Conservation (phyloP, 2,329 filamentous ascomycete genomes). For the Fonsecaea pedrosoi region DNA sequence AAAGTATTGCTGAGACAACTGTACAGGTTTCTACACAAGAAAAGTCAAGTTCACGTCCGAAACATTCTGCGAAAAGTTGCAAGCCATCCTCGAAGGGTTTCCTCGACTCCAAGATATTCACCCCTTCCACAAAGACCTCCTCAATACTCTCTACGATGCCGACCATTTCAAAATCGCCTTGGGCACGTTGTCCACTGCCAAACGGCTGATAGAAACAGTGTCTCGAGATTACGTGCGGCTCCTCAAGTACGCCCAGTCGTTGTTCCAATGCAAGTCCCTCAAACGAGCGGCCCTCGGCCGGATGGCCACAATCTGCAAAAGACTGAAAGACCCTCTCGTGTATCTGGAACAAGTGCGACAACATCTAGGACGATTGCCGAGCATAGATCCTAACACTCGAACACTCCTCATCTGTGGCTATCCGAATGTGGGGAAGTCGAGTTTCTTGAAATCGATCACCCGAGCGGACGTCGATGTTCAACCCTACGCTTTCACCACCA, state of each 20-base stretch:
- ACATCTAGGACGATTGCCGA: slow-evolving; percentile 93
- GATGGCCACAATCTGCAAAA: slow-evolving; percentile 96
- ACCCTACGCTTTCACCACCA: slow-evolving; percentile 98
- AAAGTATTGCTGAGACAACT: background rate
- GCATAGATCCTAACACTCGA: slow-evolving; percentile 97
- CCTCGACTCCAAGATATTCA: slow-evolving; percentile 93
- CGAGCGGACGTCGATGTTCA: slow-evolving; percentile 96
- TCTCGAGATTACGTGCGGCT: slow-evolving; percentile 94
- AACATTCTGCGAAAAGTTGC: slow-evolving; percentile 93
- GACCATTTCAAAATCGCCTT: slow-evolving; percentile 98
- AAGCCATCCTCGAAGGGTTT: slow-evolving; percentile 88
- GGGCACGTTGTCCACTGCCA: slow-evolving; percentile 93
- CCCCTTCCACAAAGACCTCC: slow-evolving; percentile 87
- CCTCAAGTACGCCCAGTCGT: slow-evolving; percentile 92
- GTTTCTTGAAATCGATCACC: slow-evolving; percentile 89
- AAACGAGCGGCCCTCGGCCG: slow-evolving; percentile 95
- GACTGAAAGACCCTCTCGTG: slow-evolving; percentile 89
- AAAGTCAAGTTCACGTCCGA: slow-evolving; percentile 99
- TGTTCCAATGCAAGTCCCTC: slow-evolving; percentile 99
- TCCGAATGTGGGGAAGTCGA: slow-evolving; percentile 96
- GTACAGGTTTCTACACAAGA: slow-evolving; percentile 83
- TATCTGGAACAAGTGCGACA: slow-evolving; percentile 97
- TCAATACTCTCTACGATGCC: slow-evolving; percentile 98
- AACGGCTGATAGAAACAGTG: slow-evolving; percentile 95
- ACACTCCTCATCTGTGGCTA: slow-evolving; percentile 97